Percentiles rank a stretch among this genome's conserved stretches.
Evolutionary conservation across 2,329 filamentous ascomycete genomes (phyloP).

Genomic region (Colletotrichum australisinense): DNA sequence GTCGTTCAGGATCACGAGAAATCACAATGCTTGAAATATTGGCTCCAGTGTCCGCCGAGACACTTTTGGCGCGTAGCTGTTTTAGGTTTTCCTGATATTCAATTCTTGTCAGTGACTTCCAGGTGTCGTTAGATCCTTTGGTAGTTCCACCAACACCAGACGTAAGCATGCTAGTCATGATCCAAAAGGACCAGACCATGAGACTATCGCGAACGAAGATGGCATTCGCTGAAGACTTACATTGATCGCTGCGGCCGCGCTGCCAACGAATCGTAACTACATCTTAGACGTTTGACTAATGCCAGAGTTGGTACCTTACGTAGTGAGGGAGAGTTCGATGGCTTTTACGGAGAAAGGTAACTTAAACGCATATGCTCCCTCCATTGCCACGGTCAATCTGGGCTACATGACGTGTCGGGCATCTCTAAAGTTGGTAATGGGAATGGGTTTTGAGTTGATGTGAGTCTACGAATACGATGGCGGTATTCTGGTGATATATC

Average conservation of each 20-base stretch:
- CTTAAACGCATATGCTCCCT: background rate
- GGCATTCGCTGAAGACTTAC: background rate
- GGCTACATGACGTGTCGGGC: too few relatives aligned
- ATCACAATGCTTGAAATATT: background rate
- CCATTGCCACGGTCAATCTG: background rate
- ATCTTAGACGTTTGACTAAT: background rate
- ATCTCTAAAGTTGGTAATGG: too few relatives aligned
- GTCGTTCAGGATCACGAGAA: background rate
- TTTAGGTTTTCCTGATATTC: background rate
- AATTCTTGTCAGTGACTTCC: background rate
- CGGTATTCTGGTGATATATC: background rate
- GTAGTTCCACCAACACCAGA: background rate
- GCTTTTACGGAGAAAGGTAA: background rate
- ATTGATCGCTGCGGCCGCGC: too few relatives aligned
- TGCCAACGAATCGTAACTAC: too few relatives aligned
- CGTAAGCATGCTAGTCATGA: background rate
- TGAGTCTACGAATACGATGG: too few relatives aligned
- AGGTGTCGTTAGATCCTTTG: too few relatives aligned
- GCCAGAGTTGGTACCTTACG: background rate
- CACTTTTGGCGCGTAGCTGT: background rate
- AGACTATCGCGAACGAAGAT: background rate
- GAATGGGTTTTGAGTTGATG: too few relatives aligned
- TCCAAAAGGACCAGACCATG: background rate
- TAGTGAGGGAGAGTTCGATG: background rate
- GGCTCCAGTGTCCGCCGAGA: background rate